Evolutionary conservation across 2,329 filamentous ascomycete species (phyloP).

Genomic region (Arthroderma sp.): DNA sequence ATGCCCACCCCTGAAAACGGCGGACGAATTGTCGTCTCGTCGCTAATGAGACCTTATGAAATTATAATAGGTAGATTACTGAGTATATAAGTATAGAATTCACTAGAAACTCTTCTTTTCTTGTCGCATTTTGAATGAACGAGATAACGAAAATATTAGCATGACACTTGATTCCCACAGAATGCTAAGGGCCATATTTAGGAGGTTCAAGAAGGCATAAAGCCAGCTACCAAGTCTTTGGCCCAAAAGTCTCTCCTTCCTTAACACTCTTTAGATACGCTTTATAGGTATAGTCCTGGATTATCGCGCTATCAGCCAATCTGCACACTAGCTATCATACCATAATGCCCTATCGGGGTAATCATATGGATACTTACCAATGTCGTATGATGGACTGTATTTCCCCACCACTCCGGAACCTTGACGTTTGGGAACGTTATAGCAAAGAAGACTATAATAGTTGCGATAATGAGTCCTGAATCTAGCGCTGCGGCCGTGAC

Average conservation of each 20-base stretch:
- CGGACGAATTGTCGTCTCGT: too few relatives aligned
- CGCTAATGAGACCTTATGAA: too few relatives aligned
- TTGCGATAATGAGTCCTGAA: conserved; percentile 47
- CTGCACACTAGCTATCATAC: neutral
- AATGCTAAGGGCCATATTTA: too few relatives aligned
- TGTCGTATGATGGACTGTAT: conserved; percentile 18
- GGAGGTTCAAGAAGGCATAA: too few relatives aligned
- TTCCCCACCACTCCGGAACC: conserved; percentile 48
- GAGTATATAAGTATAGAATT: too few relatives aligned
- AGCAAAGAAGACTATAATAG: conserved; percentile 54
- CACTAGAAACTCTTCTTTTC: too few relatives aligned
- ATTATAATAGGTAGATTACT: too few relatives aligned
- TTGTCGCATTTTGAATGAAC: too few relatives aligned
- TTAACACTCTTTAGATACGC: conserved; percentile 5
- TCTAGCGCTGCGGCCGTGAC: conserved; percentile 27
- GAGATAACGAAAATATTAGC: too few relatives aligned
- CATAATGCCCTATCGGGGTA: neutral
- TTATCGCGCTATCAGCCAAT: neutral
- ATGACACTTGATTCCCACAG: too few relatives aligned
- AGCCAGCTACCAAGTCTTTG: neutral
- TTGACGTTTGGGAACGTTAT: conserved; percentile 44
- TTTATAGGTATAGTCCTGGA: conserved; percentile 6
- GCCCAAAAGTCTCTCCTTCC: conserved; percentile 5
- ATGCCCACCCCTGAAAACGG: too few relatives aligned
- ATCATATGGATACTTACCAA: conserved; percentile 9